phyloP scores from a whole-genome alignment of 2,329 filamentous ascomycete species.

The Exophiala xenobiotica region DNA sequence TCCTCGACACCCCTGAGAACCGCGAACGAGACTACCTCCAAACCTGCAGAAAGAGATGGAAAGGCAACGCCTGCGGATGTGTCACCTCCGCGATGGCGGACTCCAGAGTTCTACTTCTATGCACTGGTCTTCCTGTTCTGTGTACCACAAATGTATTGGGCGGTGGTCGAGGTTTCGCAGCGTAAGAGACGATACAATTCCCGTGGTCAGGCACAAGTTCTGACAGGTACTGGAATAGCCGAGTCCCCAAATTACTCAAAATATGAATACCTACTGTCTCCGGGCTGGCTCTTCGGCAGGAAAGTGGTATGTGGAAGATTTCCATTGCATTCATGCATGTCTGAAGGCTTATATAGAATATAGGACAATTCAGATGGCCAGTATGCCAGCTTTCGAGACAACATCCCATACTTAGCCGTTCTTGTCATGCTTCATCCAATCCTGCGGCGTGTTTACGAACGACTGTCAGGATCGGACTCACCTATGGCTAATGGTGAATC shows the following conservation, averaged over 20 bases:
- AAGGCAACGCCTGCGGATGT: conserved; percentile 44
- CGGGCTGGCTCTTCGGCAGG: conserved; percentile 89
- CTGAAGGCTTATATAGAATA: conserved; percentile 24
- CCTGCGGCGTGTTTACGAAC: conserved; percentile 70
- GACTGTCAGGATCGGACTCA: conserved; percentile 25
- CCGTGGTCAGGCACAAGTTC: too few species aligned
- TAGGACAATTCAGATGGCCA: conserved; percentile 88
- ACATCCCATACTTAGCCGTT: conserved; percentile 75
- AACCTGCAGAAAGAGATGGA: conserved; percentile 23
- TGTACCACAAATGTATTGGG: conserved; percentile 87
- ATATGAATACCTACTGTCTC: conserved; percentile 67
- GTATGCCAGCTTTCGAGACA: conserved; percentile 79
- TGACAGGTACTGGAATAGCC: conserved; percentile 51
- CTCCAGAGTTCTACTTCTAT: conserved; percentile 82
- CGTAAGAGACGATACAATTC: conserved; percentile 50
- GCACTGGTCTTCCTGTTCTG: conserved; percentile 63
- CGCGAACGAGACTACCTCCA: conserved; percentile 51
- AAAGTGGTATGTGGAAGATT: conserved; percentile 65
- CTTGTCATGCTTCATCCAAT: conserved; percentile 78
- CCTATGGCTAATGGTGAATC: conserved; percentile 7
- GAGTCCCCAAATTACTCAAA: conserved; percentile 77
- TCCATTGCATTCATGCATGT: neutral
- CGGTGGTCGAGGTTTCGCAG: conserved; percentile 80
- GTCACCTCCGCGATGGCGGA: conserved; percentile 74
- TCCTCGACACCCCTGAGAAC: conserved; percentile 66